Evolutionary conservation across 2,329 filamentous ascomycete genomes (phyloP).

Genomic region (Lecanoromycetidae sp.): DNA sequence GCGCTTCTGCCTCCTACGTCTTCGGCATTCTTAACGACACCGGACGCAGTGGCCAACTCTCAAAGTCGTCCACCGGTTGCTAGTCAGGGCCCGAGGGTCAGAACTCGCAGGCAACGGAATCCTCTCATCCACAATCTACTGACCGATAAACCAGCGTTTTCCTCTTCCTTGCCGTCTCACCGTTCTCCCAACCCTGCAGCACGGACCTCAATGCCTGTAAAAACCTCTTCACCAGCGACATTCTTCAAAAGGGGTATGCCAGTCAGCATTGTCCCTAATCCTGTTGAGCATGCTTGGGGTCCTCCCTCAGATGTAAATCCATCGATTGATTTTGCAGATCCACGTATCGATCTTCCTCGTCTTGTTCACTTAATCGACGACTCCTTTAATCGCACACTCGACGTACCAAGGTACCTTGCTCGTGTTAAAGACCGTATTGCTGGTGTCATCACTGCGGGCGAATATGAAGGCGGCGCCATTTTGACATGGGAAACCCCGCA

Average conservation of each 20-base stretch:
- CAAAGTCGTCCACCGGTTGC: slow-evolving; percentile 24
- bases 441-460: slow-evolving; percentile 84
- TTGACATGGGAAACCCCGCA: slow-evolving; percentile 82
- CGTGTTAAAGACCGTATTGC: slow-evolving; percentile 74
- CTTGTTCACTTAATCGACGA: slow-evolving; percentile 84
- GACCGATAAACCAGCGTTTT: slow-evolving; percentile 86
- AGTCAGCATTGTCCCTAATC: slow-evolving; percentile 68
- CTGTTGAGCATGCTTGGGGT: slow-evolving; percentile 53
- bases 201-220: background rate
- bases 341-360: slow-evolving; percentile 67
- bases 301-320: slow-evolving; percentile 48
- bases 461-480: slow-evolving; percentile 92
- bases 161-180: slow-evolving; percentile 72
- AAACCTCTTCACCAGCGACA: slow-evolving; percentile 40
- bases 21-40: slow-evolving; percentile 80
- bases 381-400: slow-evolving; percentile 75
- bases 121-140: slow-evolving; percentile 90
- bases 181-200: slow-evolving; percentile 37
- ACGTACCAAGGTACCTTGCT: slow-evolving; percentile 68
- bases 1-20: slow-evolving; percentile 69
- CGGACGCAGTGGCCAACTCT: slow-evolving; percentile 62
- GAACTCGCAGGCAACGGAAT: slow-evolving; percentile 55
- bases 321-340: slow-evolving; percentile 62
- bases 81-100: slow-evolving; percentile 35
- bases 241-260: slow-evolving; percentile 88